A percentile compares a stretch with the other conserved stretches of the same genome.
These are phyloP conservation scores for Lachancea lanzarotensis DNA, from an alignment of 805 yeast species.

Conservation along the genomic window DNA sequence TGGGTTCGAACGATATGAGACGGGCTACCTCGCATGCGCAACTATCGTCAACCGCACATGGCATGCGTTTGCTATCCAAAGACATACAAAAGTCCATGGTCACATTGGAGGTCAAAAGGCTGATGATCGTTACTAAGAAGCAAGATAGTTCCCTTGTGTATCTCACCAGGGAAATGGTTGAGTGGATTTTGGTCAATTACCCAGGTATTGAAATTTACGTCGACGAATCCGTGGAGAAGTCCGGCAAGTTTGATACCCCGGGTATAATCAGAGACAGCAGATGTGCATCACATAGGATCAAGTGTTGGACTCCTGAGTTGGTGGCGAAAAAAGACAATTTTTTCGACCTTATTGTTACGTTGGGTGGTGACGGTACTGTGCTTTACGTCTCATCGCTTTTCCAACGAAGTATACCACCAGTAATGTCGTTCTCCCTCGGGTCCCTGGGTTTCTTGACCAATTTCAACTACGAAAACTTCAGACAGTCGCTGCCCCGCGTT, in stretches of 20 bases:
- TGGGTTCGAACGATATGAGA: slow-evolving; percentile 39
- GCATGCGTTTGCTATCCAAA: slow-evolving; percentile 68
- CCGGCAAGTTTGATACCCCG: slow-evolving; percentile 55
- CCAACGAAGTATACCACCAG: slow-evolving; percentile 84
- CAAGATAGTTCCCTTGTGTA: slow-evolving; percentile 72
- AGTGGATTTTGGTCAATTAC: slow-evolving; percentile 53
- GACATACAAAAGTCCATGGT: slow-evolving; percentile 66
- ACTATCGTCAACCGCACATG: slow-evolving; percentile 73
- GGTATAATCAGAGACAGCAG: slow-evolving; percentile 41
- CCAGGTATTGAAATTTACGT: slow-evolving; percentile 54
- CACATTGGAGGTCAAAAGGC: slow-evolving; percentile 58
- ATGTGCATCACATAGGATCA: slow-evolving; percentile 41
- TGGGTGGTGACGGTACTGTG: slow-evolving; percentile 98
- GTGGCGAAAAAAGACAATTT: slow-evolving; percentile 38
- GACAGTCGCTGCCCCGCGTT: slow-evolving; percentile 49
- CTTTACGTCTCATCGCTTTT: slow-evolving; percentile 81
- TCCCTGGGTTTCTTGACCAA: slow-evolving; percentile 89
- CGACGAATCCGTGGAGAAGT: slow-evolving; percentile 57
- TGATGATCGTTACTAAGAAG: slow-evolving; percentile 85
- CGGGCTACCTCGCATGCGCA: slow-evolving; percentile 65
- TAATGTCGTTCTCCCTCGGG: slow-evolving; percentile 81
- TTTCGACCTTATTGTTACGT: slow-evolving; percentile 74
- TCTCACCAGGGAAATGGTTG: slow-evolving; percentile 71
- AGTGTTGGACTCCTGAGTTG: slow-evolving; percentile 64
- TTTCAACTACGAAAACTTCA: slow-evolving; percentile 70